phyloP scores from a whole-genome alignment of 306 rosid species.

The Cucumis sativus region DNA sequence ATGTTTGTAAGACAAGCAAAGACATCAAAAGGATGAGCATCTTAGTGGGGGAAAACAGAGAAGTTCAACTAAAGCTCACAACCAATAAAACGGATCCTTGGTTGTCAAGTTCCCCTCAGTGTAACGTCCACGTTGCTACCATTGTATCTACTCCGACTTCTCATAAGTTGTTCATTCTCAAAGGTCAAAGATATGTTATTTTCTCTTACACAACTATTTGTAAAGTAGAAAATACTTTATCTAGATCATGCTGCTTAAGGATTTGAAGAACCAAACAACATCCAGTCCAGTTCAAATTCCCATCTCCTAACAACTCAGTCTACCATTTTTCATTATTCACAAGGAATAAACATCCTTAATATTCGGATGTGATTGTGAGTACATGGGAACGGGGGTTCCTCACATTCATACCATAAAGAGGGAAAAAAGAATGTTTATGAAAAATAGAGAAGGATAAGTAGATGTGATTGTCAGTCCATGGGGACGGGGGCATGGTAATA shows the following conservation, averaged over 20 bases:
- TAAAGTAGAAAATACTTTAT: background rate
- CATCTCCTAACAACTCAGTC: background rate
- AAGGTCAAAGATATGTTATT: background rate
- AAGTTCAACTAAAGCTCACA: background rate
- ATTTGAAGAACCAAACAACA: background rate
- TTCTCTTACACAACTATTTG: background rate
- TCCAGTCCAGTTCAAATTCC: background rate
- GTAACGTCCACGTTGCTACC: background rate
- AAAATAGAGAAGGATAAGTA: background rate
- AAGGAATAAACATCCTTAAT: background rate
- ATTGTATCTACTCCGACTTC: background rate
- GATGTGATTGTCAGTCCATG: background rate
- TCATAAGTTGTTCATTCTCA: background rate
- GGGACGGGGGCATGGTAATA: background rate
- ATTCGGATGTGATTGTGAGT: too few species aligned
- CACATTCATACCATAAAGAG: background rate
- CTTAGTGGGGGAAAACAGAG: slow-evolving; percentile 7
- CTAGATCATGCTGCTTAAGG: background rate
- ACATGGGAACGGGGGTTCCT: too few species aligned
- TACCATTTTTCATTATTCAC: background rate
- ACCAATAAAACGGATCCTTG: background rate
- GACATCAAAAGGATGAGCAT: slow-evolving; percentile 11
- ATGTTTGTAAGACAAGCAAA: slow-evolving; percentile 20
- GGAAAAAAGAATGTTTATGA: background rate
- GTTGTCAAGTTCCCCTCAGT: background rate